Conservation (phyloP, 2,329 filamentous ascomycete species). For the Lasiodiplodia sp. region DNA sequence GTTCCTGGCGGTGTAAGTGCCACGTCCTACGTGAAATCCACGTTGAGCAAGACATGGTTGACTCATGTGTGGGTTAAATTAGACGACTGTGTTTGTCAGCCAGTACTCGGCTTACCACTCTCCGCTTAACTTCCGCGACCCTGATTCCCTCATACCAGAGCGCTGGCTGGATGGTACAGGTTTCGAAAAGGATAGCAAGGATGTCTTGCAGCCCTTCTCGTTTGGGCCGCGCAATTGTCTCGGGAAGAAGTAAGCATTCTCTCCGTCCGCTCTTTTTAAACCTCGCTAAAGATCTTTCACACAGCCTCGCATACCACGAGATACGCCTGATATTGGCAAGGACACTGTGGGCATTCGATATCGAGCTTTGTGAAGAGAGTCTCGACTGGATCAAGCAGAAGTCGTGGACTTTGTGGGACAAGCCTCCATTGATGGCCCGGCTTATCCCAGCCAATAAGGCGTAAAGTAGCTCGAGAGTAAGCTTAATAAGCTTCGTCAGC, state of each 20-base stretch:
- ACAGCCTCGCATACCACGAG: conserved; percentile 46
- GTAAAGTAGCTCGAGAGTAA: background rate
- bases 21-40: no score
- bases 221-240: conserved; percentile 41
- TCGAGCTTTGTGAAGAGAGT: conserved; percentile 40
- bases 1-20: conserved; percentile 34
- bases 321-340: conserved; percentile 49
- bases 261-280: background rate
- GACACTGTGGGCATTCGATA: conserved; percentile 50
- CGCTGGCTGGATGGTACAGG: conserved; percentile 42
- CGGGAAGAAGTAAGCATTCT: conserved; percentile 44
- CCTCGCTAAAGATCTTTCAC: background rate
- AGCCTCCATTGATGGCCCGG: conserved; percentile 39
- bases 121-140: conserved; percentile 37
- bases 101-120: conserved; percentile 39
- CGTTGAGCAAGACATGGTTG: background rate
- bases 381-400: conserved; percentile 50
- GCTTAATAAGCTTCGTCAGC: no score
- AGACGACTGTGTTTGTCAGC: background rate
- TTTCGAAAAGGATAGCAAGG: conserved; percentile 37
- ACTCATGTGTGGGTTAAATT: background rate
- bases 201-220: conserved; percentile 38
- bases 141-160: conserved; percentile 41
- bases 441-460: conserved; percentile 28
- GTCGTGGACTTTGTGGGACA: conserved; percentile 44